Conservation (phyloP, 805 yeast species). For the Lipomyces starkeyi region DNA sequence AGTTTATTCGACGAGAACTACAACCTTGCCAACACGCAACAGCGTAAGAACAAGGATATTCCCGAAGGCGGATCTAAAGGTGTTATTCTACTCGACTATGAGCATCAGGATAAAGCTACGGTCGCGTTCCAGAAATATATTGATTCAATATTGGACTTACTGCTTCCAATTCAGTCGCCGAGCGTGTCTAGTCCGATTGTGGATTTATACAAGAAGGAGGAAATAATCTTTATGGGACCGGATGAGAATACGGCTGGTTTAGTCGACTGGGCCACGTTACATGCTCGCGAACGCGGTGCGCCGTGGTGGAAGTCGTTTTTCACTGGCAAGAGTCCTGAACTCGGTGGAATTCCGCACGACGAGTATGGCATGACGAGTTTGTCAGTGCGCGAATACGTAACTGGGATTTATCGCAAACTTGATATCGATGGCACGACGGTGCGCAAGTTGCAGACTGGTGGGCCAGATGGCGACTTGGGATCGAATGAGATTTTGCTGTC, state of each 20-base stretch:
- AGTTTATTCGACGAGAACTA: constrained; percentile 95
- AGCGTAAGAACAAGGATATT: constrained; percentile 94
- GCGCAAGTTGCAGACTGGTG: constrained; percentile 93
- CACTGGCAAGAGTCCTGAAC: constrained; percentile 88
- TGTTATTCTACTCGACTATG: constrained; percentile 76
- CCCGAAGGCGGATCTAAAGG: constrained; percentile 99
- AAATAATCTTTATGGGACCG: constrained; percentile 97
- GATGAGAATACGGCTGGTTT: constrained; percentile 97
- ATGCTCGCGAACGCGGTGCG: constrained; percentile 90
- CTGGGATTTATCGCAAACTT: constrained; percentile 82
- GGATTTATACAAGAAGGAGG: constrained; percentile 81
- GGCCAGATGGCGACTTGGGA: constrained; percentile 98
- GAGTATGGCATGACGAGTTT: constrained; percentile 97
- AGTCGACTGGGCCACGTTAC: constrained; percentile 97
- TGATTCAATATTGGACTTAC: constrained; percentile 85
- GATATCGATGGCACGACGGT: constrained; percentile 63
- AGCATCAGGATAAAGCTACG: constrained; percentile 78
- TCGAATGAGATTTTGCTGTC: constrained; percentile 92
- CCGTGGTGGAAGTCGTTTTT: constrained; percentile 98
- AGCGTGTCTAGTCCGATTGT: constrained; percentile 83
- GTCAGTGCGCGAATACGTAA: constrained; percentile 90
- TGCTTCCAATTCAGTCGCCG: constrained; percentile 71
- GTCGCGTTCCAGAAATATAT: constrained; percentile 91
- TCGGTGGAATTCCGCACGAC: constrained; percentile 99
- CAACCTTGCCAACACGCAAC: constrained; percentile 94